Evolutionary conservation across 805 yeast species (phyloP), one percentile per base, ranked within the genome.

Genomic region (Candida silvicultrix): DNA sequence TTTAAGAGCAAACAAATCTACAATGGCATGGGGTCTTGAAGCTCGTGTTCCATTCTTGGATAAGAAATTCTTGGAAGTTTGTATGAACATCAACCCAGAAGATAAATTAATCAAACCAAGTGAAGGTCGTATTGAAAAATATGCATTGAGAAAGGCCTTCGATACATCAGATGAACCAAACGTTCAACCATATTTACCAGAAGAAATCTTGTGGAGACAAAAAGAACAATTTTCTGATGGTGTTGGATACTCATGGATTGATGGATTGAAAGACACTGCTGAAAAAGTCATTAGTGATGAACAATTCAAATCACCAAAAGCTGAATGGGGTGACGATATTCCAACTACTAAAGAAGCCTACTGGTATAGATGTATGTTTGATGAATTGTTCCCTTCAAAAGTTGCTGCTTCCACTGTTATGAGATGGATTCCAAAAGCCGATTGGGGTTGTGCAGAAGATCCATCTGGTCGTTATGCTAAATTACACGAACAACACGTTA

Each of bases 361-460:
- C 80, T 94, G 96, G 95, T 94, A 94, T 80, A 85, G 99, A 79
- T 77, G 85, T 65, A 87, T 89, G 78, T 94, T 94, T 61, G 99
- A 94, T 70, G 95, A 86, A 61, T 71, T 88, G 59, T 94, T 89
- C 85, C 86, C 90, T 50, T 82, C 83, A 59, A 76, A 81, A 69
- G 94, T 97, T 55, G 99, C 95, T 54, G 97, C 96, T 49, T 73
- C 81, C 37, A 94, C 99, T 18, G 99, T 94, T 49, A 89, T 88
- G 97, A 85, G 99, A 78, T 94, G 99, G 99, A 72, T 94, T 70
- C 99, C 99, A 66, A 94, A 94, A 78, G 98, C 98, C 52, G 99
- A 94, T 69, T 94, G 99, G 99, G 99, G 99, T 56, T 94, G 99
- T 73, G 89, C 90, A 63, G 96, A 84, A 60, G 99, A 94, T 70